A percentile compares a stretch with the other conserved stretches of the same genome.
Conservation (phyloP, 768 basidiomycete genomes). For the Kwoniella dendrophila region DNA sequence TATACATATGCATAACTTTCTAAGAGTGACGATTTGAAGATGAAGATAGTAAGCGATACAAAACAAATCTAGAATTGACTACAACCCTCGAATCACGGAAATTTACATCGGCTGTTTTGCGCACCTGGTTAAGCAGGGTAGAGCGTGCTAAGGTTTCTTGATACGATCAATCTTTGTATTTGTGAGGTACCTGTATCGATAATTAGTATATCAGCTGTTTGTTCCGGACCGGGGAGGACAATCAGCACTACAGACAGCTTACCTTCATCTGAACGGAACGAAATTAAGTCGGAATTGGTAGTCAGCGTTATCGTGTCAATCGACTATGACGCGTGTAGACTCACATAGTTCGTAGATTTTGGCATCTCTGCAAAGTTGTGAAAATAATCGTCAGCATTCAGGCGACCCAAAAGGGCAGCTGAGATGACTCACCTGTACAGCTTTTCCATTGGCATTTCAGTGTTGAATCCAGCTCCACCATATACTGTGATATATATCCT, state of each 20-base stretch:
- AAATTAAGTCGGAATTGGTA: neutral
- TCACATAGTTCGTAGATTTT: slow-evolving; percentile 58
- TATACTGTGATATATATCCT: slow-evolving; percentile 26
- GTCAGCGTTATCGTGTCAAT: neutral
- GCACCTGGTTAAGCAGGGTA: slow-evolving; percentile 46
- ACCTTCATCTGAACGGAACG: slow-evolving; percentile 27
- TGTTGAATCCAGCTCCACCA: slow-evolving; percentile 55
- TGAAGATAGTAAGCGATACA: slow-evolving; percentile 3
- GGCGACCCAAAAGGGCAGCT: neutral
- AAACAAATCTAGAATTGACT: neutral
- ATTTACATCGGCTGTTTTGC: neutral
- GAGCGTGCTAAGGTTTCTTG: slow-evolving; percentile 45
- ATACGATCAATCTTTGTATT: slow-evolving; percentile 57
- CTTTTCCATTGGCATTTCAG: slow-evolving; percentile 58
- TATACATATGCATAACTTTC: too few species aligned
- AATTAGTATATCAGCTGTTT: neutral
- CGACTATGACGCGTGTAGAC: neutral
- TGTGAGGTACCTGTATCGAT: slow-evolving; percentile 35
- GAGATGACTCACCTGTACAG: slow-evolving; percentile 37
- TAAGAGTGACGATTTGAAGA: too few species aligned
- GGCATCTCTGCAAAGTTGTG: slow-evolving; percentile 35
- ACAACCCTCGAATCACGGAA: neutral
- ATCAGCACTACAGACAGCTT: neutral
- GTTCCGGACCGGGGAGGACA: neutral
- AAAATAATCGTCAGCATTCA: neutral